A percentile compares a stretch with the other conserved stretches of the same genome.
Conservation (phyloP, 2,329 filamentous ascomycete species). For the Byssochlamys sp. region DNA sequence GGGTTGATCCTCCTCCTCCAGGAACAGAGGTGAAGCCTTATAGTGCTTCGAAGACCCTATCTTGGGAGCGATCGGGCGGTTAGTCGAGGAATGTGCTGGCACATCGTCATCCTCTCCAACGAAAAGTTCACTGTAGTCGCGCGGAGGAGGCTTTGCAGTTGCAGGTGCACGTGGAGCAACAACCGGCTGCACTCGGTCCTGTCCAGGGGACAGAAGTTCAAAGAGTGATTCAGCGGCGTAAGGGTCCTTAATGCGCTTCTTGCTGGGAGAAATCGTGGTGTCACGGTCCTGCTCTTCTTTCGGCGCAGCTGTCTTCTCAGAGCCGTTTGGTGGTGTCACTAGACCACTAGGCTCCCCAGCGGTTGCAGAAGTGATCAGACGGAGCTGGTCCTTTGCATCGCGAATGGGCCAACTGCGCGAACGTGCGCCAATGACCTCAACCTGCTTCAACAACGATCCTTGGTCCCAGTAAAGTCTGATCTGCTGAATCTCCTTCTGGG, state of each 20-base stretch:
- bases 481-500: conserved; percentile 66
- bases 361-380: conserved; percentile 55
- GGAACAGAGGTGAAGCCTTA: conserved; percentile 3
- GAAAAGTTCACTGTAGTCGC: conserved; percentile 62
- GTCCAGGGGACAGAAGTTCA: conserved; percentile 53
- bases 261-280: conserved; percentile 25
- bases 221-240: conserved; percentile 53
- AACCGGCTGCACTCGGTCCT: conserved; percentile 45
- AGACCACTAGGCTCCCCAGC: conserved; percentile 12
- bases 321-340: conserved; percentile 2
- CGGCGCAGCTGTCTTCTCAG: neutral
- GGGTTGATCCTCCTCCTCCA: conserved; percentile 10
- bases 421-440: conserved; percentile 83
- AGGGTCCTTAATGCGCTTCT: conserved; percentile 35
- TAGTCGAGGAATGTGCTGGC: conserved; percentile 7
- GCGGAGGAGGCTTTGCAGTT: conserved; percentile 61
- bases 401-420: conserved; percentile 92
- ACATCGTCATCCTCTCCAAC: conserved; percentile 36
- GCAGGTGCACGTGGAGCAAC: conserved; percentile 52
- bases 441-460: conserved; percentile 78
- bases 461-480: conserved; percentile 94
- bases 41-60: conserved; percentile 8
- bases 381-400: conserved; percentile 74
- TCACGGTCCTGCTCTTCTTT: conserved; percentile 7
- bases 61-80: conserved; percentile 9